Base-by-base conservation (phyloP, 2,329 filamentous ascomycete species). In the Trichoderma guizhouense region DNA sequence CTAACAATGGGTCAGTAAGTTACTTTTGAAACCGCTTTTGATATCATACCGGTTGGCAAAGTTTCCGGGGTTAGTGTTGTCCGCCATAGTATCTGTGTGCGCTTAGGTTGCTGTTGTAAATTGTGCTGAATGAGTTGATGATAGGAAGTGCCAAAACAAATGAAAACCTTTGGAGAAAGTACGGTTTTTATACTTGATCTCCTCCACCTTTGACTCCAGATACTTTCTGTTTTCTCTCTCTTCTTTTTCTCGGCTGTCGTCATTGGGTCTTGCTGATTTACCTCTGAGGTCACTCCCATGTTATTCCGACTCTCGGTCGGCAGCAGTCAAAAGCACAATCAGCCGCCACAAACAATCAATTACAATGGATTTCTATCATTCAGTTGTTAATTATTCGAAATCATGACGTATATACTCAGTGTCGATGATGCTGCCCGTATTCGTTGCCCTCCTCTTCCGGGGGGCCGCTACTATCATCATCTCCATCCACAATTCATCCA, bases 1-100 rank as follows among this genome's bases (percentile, higher is more conserved):
- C 71, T 72, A 21, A 6, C 8, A 5, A 26, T 11, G 11, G 34
- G 21, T 61, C 32, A 65, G 21, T 24, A 26, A 26, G 26, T 26
- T 5, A 4, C 7, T 36, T 9, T 18, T 5, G 3, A 18, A 21
- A 26, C 7, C 4, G 9, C 12, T 8, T 24, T 26, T 2, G 4
- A 30, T 15, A 8, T 21, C 68, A 24, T 74, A 77, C 77, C 76
- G 74, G 72, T 78, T 78, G 69, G 77, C 77, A 70, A 78, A 78
- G 71, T 78, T 78, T 34, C 77, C 77, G n/a, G 76, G 77, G 58
- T 78, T 78, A 24, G 63, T 15, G 72, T 76, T 78, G 26, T 76
- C 95, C 94, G 96, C 97, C 96, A 99, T 99, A 93, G 93, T 98
- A 18, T n/a, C 18, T 12, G 4, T 5, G 15, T 32, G 6, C 6